A percentile compares a stretch with the other conserved stretches of the same genome.
These are phyloP conservation scores for Thalassiosira allenii DNA, from an alignment of 352 stramenopile species.

Conservation along the genomic window DNA sequence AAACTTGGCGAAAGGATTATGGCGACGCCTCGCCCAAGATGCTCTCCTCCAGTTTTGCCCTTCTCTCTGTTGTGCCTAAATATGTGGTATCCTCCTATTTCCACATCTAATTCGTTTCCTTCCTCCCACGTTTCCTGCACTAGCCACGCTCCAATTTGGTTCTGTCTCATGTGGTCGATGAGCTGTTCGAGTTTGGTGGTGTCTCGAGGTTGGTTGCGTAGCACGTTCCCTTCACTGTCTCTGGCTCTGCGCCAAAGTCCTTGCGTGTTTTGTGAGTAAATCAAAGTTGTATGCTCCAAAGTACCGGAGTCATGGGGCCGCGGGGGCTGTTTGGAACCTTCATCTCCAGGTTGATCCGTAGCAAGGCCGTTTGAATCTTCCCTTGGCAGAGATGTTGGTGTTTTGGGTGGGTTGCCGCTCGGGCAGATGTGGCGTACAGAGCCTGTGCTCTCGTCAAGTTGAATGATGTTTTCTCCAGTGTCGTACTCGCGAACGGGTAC, in stretches of 20 bases:
- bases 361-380: neutral
- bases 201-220: neutral
- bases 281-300: constrained; percentile 4
- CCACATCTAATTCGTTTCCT: constrained; percentile 11
- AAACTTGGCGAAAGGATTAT: constrained; percentile 25
- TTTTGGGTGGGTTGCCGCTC: neutral
- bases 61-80: constrained; percentile 3
- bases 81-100: constrained; percentile 16
- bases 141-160: neutral
- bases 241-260: constrained; percentile 9
- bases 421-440: neutral
- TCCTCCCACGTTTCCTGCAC: constrained; percentile 33
- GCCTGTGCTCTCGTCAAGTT: neutral
- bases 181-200: constrained; percentile 27
- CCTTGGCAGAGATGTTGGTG: neutral
- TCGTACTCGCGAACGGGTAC: neutral
- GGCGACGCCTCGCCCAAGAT: constrained; percentile 5
- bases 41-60: neutral
- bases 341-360: neutral
- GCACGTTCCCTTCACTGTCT: constrained; percentile 10
- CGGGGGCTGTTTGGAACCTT: neutral
- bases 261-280: constrained; percentile 23
- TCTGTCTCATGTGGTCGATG: constrained; percentile 12
- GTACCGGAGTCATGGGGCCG: constrained; percentile 10
- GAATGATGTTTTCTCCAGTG: neutral